Evolutionary conservation across 805 yeast species (phyloP), one percentile per base, ranked within the genome.

Genomic region (Metschnikowia rubicola): DNA sequence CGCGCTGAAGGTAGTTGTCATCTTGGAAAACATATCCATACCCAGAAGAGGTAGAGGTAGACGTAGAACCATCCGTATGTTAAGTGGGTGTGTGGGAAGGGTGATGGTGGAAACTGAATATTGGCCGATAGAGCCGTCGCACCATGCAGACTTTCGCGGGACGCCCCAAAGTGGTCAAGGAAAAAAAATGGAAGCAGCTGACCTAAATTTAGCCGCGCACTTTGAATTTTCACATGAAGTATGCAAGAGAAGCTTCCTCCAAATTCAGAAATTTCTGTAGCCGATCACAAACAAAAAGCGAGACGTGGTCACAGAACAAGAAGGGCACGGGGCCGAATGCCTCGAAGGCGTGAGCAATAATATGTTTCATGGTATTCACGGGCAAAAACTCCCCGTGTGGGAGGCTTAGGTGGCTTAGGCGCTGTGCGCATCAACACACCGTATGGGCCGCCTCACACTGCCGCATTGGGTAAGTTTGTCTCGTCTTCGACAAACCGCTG

Each of bases 401-500:
- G 17, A 15, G 17, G 17, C 17, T 15, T 15, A 15, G 17, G 17
- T 15, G 17, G 17, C 17, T 15, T 15, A 15, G 17, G 17, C 17
- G 17, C 17, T 15, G 17, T 15, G 17, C 17, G 17, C 17, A 21
- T 21, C 17, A 15, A 8, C 36, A n/a, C 36, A 13, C 21, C 29
- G 38, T 17, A 29, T n/a, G 29, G n/a, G 28, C 29, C 31, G 34
- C 41, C 15, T 26, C 28, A 37, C 8, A 30, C n/a, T 26, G 34
- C 37, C 35, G 36, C 46, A 43, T 31, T 26, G 15, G 38, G 15
- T n/a, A 19, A 12, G 6, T 26, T 31, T 35, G 39, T 29, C 33
- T 44, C 48, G 40, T 45, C 48, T 37, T 45, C 44, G 44, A 45
- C 39, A 26, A 39, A 45, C 29, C 21, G 48, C 41, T 33, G 44